phyloP scores from a whole-genome alignment of 345 rosid species.

The Populus alba region DNA sequence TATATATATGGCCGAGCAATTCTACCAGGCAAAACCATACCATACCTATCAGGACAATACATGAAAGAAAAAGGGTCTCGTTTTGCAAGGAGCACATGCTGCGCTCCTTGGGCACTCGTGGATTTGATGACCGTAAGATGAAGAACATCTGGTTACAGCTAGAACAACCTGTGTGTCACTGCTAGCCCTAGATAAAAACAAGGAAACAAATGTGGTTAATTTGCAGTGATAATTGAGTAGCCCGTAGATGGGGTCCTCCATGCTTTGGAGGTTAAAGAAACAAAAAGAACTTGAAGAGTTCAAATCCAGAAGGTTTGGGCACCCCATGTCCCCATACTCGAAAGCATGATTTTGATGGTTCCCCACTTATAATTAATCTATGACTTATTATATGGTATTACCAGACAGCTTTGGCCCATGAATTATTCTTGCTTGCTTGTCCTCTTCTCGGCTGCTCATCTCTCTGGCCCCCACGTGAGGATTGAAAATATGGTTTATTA shows the following conservation, averaged over 20 bases:
- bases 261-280: background rate
- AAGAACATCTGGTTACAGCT: no score
- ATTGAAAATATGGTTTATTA: slow-evolving; percentile 4
- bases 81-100: slow-evolving; percentile 7
- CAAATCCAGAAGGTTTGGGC: slow-evolving; percentile 9
- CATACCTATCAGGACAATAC: background rate
- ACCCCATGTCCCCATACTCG: slow-evolving; percentile 25
- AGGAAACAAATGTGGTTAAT: background rate
- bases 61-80: no score
- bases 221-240: slow-evolving; percentile 9
- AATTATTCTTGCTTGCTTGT: slow-evolving; percentile 29
- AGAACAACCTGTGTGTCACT: no score
- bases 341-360: slow-evolving; percentile 25
- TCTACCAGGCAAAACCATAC: background rate
- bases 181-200: background rate
- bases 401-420: slow-evolving; percentile 33
- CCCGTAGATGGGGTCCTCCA: background rate
- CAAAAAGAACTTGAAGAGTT: slow-evolving; percentile 3
- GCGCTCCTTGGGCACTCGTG: no score
- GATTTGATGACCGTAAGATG: background rate
- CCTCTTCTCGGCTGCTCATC: slow-evolving; percentile 6
- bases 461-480: slow-evolving; percentile 21
- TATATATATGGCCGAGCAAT: background rate
- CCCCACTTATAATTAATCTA: slow-evolving; percentile 8
- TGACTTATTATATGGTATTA: background rate